These are phyloP conservation scores for Gossypium sturtianum DNA, from an alignment of 345 rosid genomes.

Conservation along the genomic window DNA sequence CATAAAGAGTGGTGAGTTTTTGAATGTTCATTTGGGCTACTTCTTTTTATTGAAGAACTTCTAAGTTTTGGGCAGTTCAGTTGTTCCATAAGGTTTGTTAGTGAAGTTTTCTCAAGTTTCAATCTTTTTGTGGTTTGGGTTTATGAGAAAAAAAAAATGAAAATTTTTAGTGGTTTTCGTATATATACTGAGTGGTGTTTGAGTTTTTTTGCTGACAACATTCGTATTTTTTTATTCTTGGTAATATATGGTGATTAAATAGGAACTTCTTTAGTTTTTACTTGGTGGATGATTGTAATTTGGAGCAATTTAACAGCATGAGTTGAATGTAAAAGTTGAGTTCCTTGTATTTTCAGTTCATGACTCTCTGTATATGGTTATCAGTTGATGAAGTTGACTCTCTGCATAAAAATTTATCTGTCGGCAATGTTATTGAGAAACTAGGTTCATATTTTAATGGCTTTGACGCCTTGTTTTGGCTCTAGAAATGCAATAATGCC, in stretches of 20 bases:
- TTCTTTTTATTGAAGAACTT: not conserved
- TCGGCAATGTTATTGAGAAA: not conserved
- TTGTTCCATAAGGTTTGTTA: slow-evolving; percentile 16
- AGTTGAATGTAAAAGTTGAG: not conserved
- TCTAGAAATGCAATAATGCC: too few species aligned
- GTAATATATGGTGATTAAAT: not conserved
- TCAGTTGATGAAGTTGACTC: too few species aligned
- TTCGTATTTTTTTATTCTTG: not conserved
- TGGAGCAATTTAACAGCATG: slow-evolving; percentile 19
- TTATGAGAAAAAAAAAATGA: not conserved
- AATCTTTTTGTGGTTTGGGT: not conserved
- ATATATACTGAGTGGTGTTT: too few species aligned
- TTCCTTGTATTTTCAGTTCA: not conserved
- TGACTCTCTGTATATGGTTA: not conserved
- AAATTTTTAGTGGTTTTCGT: not conserved
- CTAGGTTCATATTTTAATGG: not conserved
- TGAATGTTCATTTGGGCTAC: not conserved
- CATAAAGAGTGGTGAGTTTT: not conserved
- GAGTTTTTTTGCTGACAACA: not conserved
- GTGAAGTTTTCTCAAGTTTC: not conserved
- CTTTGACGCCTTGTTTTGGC: not conserved
- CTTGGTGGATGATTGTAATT: not conserved
- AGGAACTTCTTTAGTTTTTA: not conserved
- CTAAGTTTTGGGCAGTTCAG: not conserved
- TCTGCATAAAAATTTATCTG: not conserved